These are phyloP conservation scores for Suhomyces bribrorum DNA, from an alignment of 1,139 yeast genomes.

Conservation along the genomic window DNA sequence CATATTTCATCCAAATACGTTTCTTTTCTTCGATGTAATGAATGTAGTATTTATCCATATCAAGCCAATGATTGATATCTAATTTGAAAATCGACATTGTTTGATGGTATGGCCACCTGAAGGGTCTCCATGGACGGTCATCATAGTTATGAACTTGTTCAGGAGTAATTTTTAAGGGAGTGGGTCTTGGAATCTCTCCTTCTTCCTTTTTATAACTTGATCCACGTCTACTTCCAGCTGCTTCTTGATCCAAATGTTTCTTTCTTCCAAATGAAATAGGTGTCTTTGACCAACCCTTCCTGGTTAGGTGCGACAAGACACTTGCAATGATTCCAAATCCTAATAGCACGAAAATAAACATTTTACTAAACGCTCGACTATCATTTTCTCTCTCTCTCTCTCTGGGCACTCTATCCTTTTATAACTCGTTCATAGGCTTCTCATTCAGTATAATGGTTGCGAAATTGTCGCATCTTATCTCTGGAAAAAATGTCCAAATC, in stretches of 20 bases:
- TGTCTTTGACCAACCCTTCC: not conserved
- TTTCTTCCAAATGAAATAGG: not conserved
- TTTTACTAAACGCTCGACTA: no score
- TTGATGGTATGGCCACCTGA: slow-evolving; percentile 79
- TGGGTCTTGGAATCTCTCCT: slow-evolving; percentile 43
- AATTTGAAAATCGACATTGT: slow-evolving; percentile 74
- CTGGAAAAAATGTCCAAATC: slow-evolving; percentile 9
- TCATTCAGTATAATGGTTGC: slow-evolving; percentile 10
- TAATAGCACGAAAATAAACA: not conserved
- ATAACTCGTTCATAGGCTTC: no score
- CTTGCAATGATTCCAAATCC: not conserved
- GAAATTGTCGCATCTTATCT: slow-evolving; percentile 9
- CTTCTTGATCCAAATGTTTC: slow-evolving; percentile 9
- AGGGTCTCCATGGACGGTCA: slow-evolving; percentile 81
- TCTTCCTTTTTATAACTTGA: slow-evolving; percentile 15
- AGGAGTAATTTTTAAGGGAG: slow-evolving; percentile 65
- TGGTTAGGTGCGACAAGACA: not conserved
- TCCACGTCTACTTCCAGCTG: slow-evolving; percentile 14
- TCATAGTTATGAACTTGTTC: slow-evolving; percentile 66
- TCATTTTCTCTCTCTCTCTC: not conserved
- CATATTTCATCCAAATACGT: slow-evolving; percentile 57
- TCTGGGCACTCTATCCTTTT: no score
- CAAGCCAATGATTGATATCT: slow-evolving; percentile 74
- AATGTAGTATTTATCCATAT: slow-evolving; percentile 74
- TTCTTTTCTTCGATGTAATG: slow-evolving; percentile 65